Conservation (phyloP, 148 eudicot species). For the Simmondsia chinensis region DNA sequence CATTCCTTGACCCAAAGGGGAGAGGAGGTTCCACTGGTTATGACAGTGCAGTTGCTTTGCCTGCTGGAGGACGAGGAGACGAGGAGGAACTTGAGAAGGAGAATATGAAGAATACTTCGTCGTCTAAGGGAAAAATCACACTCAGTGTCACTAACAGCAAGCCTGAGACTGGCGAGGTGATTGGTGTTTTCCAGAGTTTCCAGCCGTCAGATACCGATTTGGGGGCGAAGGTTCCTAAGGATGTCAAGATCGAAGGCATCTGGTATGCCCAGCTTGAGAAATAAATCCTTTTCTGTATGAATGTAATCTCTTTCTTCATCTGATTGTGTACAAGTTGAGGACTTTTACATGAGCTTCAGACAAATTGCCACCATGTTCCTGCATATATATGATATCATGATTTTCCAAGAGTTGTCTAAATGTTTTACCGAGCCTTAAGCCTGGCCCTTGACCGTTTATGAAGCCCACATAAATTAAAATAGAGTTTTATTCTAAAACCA, state of each 20-base stretch:
- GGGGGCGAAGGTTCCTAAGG: slow-evolving; percentile 92
- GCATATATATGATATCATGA: too few species aligned
- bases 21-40: slow-evolving; percentile 96
- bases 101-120: slow-evolving; percentile 66
- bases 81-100: slow-evolving; percentile 94
- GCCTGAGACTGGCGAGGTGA: slow-evolving; percentile 90
- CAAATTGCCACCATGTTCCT: too few species aligned
- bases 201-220: slow-evolving; percentile 99
- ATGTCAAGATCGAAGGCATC: slow-evolving; percentile 89
- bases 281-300: too few species aligned
- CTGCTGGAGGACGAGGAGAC: slow-evolving; percentile 99
- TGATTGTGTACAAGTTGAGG: too few species aligned
- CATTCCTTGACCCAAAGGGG: slow-evolving; percentile 99
- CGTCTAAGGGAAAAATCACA: slow-evolving; percentile 61
- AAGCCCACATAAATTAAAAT: too few species aligned
- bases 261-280: slow-evolving; percentile 99
- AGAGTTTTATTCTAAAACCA: too few species aligned
- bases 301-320: too few species aligned
- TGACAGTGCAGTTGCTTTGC: slow-evolving; percentile 92
- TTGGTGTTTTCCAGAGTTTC: slow-evolving; percentile 89
- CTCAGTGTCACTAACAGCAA: slow-evolving; percentile 59
- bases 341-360: too few species aligned
- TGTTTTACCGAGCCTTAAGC: too few species aligned
- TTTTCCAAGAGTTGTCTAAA: too few species aligned
- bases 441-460: too few species aligned